A percentile compares a stretch with the other conserved stretches of the same genome.
phyloP scores from a whole-genome alignment of 257 asterid genomes.

The Agastache rugosa region DNA sequence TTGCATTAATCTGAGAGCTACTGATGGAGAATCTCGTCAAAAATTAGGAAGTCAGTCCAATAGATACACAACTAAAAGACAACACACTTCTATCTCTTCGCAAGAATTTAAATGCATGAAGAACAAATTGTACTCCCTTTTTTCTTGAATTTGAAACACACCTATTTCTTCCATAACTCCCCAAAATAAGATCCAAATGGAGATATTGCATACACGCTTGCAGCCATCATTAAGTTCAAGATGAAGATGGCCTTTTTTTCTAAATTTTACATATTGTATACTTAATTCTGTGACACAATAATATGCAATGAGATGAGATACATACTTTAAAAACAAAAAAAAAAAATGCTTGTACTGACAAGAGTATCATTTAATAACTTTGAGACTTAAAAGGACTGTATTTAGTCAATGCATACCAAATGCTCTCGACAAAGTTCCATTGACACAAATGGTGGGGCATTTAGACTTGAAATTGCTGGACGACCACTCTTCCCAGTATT shows the following conservation, averaged over 20 bases:
- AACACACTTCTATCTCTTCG: neutral
- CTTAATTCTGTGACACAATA: neutral
- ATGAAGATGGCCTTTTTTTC: neutral
- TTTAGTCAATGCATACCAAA: conserved; percentile 58
- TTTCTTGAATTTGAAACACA: neutral
- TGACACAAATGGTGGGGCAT: conserved; percentile 79
- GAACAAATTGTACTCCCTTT: neutral
- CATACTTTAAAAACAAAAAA: neutral
- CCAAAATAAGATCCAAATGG: neutral
- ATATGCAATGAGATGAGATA: conserved; percentile 15
- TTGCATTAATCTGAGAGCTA: neutral
- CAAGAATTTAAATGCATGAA: neutral
- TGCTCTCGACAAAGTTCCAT: conserved; percentile 92
- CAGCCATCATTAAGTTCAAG: neutral
- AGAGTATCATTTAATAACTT: neutral
- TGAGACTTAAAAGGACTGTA: neutral
- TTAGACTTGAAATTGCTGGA: conserved; percentile 81
- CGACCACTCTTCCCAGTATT: conserved; percentile 66
- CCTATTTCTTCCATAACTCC: neutral
- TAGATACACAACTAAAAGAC: conserved; percentile 3
- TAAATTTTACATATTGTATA: neutral
- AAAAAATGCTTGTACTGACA: conserved; percentile 2
- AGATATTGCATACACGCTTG: neutral
- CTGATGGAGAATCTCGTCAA: neutral
- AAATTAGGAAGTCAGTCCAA: neutral